Conservation (phyloP, 805 yeast species). For the Candida suzukii region DNA sequence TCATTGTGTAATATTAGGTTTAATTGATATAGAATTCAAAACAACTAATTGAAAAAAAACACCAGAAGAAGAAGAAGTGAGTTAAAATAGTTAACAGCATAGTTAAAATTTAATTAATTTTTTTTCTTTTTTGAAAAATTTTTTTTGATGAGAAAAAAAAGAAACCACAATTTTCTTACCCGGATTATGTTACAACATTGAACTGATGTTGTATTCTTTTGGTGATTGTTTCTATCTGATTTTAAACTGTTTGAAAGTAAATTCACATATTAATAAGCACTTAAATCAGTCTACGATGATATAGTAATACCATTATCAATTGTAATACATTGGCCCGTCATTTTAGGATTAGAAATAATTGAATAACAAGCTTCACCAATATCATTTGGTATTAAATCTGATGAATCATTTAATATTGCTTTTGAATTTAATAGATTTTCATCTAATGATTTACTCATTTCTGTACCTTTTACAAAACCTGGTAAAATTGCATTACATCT, state of each 20-base stretch:
- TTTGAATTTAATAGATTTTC: constrained; percentile 5
- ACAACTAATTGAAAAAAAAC: background rate
- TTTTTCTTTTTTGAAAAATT: no score
- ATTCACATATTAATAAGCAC: no score
- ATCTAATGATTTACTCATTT: constrained; percentile 43
- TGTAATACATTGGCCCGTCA: constrained; percentile 25
- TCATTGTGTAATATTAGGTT: constrained; percentile 17
- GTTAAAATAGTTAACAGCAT: no score
- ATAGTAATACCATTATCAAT: constrained; percentile 21
- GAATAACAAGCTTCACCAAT: constrained; percentile 16
- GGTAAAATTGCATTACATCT: constrained; percentile 65
- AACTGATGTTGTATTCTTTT: no score
- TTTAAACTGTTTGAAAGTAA: no score
- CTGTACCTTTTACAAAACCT: constrained; percentile 60
- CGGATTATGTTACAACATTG: no score
- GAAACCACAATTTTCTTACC: no score
- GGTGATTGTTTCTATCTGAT: no score
- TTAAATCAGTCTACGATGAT: no score
- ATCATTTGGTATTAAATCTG: constrained; percentile 13
- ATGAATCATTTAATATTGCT: constrained; percentile 4
- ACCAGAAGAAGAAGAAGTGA: background rate
- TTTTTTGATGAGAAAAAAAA: no score
- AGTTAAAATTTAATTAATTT: no score
- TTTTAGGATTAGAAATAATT: constrained; percentile 13
- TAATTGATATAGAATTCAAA: background rate